Evolutionary conservation across 345 rosid genomes (phyloP).

Genomic region (Jatropha curcas): DNA sequence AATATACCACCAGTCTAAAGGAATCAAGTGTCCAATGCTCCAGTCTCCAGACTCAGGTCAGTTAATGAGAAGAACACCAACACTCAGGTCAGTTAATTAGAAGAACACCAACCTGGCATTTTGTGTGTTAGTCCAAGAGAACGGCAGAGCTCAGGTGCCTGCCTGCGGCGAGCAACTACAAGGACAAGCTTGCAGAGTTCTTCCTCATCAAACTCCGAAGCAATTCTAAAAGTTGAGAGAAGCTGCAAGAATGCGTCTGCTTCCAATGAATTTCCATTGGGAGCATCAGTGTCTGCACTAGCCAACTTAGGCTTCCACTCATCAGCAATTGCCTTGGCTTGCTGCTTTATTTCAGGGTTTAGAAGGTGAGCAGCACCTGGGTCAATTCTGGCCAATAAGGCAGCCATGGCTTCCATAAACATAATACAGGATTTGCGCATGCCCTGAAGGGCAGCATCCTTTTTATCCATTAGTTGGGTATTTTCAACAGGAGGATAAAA

Average conservation of each 20-base stretch:
- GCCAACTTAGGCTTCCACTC: conserved; percentile 66
- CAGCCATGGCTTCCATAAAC: conserved; percentile 55
- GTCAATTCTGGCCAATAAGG: conserved; percentile 52
- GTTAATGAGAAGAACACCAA: conserved; percentile 47
- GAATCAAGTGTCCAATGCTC: conserved; percentile 19
- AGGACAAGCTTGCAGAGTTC: conserved; percentile 70
- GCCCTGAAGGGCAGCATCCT: conserved; percentile 61
- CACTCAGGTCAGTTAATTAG: conserved; percentile 42
- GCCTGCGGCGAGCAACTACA: conserved; percentile 52
- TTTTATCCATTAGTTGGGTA: conserved; percentile 41
- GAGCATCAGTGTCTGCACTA: conserved; percentile 46
- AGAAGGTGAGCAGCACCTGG: conserved; percentile 53
- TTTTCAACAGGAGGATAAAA: conserved; percentile 51
- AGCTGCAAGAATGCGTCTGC: conserved; percentile 67
- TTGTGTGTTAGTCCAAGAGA: conserved; percentile 61
- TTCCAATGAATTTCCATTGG: conserved; percentile 60
- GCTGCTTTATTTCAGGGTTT: conserved; percentile 58
- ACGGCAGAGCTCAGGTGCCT: conserved; percentile 63
- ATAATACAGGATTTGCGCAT: conserved; percentile 50
- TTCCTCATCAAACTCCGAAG: conserved; percentile 63
- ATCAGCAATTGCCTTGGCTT: conserved; percentile 71
- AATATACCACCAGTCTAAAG: conserved; percentile 10
- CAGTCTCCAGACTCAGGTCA: conserved; percentile 42
- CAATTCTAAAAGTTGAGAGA: conserved; percentile 64
- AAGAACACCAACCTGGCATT: conserved; percentile 69